Evolutionary conservation across 1,284 basidiomycete species (phyloP).

Genomic region (Ganoderma leucocontextum): DNA sequence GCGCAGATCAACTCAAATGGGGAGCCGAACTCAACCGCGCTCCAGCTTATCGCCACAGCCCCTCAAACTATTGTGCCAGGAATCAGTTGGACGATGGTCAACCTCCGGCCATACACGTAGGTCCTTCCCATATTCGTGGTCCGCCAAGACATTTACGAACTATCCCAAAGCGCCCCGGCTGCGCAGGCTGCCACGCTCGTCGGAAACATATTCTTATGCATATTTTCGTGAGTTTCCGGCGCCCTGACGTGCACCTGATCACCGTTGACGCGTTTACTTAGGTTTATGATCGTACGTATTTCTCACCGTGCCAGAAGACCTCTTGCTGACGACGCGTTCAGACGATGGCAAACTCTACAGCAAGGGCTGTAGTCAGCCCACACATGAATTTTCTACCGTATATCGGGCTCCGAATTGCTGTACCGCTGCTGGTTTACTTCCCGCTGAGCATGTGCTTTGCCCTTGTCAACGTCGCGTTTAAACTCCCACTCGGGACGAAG

Average conservation of each 20-base stretch:
- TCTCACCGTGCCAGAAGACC: slow-evolving; percentile 38
- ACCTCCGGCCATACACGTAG: slow-evolving; percentile 56
- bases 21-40: slow-evolving; percentile 50
- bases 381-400: slow-evolving; percentile 50
- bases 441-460: slow-evolving; percentile 52
- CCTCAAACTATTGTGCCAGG: slow-evolving; percentile 54
- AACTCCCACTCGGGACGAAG: slow-evolving; percentile 46
- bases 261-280: not conserved
- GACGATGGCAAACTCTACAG: slow-evolving; percentile 53
- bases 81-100: slow-evolving; percentile 48
- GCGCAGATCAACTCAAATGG: slow-evolving; percentile 40
- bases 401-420: slow-evolving; percentile 47
- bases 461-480: slow-evolving; percentile 56
- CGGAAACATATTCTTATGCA: slow-evolving; percentile 58
- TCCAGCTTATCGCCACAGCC: slow-evolving; percentile 49
- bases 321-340: slow-evolving; percentile 35
- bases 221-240: slow-evolving; percentile 46
- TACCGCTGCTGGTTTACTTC: slow-evolving; percentile 51
- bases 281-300: slow-evolving; percentile 34
- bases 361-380: slow-evolving; percentile 51
- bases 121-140: slow-evolving; percentile 7
- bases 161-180: slow-evolving; percentile 46
- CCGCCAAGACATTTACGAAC: not conserved
- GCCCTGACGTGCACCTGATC: not conserved
- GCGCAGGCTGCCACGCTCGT: slow-evolving; percentile 61